These are phyloP conservation scores for Emmonsiellopsis sp. DNA, from an alignment of 2,329 filamentous ascomycete species.

Conservation along the genomic window DNA sequence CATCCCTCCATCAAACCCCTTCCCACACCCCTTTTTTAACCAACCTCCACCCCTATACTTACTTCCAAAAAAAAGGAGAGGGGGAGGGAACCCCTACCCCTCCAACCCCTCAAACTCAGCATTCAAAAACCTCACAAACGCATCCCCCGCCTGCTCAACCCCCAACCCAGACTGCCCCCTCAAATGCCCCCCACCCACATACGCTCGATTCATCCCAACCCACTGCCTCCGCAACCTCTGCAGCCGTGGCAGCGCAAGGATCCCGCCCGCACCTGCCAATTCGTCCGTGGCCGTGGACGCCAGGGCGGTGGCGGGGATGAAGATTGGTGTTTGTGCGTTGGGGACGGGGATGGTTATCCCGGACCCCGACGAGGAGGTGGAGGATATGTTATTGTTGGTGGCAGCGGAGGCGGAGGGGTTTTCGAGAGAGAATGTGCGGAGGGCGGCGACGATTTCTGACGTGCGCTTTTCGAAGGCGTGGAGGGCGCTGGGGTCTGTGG, in stretches of 20 bases:
- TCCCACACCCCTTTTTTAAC: neutral
- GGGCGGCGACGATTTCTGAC: slow-evolving; percentile 31
- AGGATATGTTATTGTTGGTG: neutral
- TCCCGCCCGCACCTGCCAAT: slow-evolving; percentile 31
- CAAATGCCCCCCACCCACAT: slow-evolving; percentile 29
- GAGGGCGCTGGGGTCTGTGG: slow-evolving; percentile 32
- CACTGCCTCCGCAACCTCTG: slow-evolving; percentile 38
- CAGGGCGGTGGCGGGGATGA: slow-evolving; percentile 30
- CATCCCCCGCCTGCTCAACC: slow-evolving; percentile 30
- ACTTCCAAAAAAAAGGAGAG: neutral
- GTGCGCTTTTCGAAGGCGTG: slow-evolving; percentile 37
- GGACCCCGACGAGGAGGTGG: neutral
- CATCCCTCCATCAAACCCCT: neutral
- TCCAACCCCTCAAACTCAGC: slow-evolving; percentile 29
- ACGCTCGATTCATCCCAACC: slow-evolving; percentile 37
- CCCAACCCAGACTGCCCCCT: slow-evolving; percentile 24
- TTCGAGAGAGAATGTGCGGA: slow-evolving; percentile 31
- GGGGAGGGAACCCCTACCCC: neutral
- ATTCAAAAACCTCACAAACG: slow-evolving; percentile 40
- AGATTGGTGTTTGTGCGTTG: slow-evolving; percentile 21
- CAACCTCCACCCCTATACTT: neutral
- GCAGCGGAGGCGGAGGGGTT: slow-evolving; percentile 30
- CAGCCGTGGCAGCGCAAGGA: slow-evolving; percentile 32
- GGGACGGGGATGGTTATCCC: slow-evolving; percentile 30
- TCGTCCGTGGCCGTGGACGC: slow-evolving; percentile 32